These are phyloP conservation scores for Podaxis carcinomalis DNA, from an alignment of 768 basidiomycete genomes.

Conservation along the genomic window DNA sequence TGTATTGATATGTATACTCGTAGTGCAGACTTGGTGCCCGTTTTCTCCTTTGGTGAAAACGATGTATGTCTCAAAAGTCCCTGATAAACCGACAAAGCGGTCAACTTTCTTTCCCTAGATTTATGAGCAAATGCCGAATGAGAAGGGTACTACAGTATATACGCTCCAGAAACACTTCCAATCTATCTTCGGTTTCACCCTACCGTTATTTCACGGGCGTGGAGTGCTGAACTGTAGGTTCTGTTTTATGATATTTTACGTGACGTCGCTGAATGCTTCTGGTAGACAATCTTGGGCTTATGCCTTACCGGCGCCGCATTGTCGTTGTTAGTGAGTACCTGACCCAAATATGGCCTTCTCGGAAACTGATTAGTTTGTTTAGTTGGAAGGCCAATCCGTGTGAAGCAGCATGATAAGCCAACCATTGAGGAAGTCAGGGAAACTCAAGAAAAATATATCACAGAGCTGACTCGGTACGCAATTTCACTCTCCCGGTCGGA, in stretches of 20 bases:
- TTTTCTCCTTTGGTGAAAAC: constrained; percentile 98
- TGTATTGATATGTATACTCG: constrained; percentile 1
- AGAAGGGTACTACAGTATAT: constrained; percentile 86
- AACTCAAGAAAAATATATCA: constrained; percentile 84
- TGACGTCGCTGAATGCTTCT: neutral
- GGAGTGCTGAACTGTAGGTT: constrained; percentile 88
- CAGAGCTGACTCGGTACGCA: constrained; percentile 80
- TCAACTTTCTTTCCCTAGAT: constrained; percentile 49
- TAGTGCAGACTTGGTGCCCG: constrained; percentile 94
- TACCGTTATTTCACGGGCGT: constrained; percentile 96
- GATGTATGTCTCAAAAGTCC: constrained; percentile 54
- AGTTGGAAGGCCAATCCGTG: constrained; percentile 91
- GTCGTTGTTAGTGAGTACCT: constrained; percentile 90
- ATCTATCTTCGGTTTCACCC: constrained; percentile 87
- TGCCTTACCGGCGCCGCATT: constrained; percentile 94
- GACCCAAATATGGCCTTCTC: neutral
- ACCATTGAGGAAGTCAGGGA: constrained; percentile 74
- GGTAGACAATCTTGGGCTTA: constrained; percentile 87
- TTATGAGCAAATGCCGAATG: constrained; percentile 94
- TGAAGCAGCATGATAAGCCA: constrained; percentile 73
- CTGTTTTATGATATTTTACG: neutral
- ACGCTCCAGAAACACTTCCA: constrained; percentile 89
- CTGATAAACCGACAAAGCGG: neutral
- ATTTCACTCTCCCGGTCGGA: neutral
- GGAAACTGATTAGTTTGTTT: neutral